Percentiles rank a stretch among this genome's conserved stretches.
phyloP scores from a whole-genome alignment of 345 rosid genomes.

The Excoecaria agallocha region DNA sequence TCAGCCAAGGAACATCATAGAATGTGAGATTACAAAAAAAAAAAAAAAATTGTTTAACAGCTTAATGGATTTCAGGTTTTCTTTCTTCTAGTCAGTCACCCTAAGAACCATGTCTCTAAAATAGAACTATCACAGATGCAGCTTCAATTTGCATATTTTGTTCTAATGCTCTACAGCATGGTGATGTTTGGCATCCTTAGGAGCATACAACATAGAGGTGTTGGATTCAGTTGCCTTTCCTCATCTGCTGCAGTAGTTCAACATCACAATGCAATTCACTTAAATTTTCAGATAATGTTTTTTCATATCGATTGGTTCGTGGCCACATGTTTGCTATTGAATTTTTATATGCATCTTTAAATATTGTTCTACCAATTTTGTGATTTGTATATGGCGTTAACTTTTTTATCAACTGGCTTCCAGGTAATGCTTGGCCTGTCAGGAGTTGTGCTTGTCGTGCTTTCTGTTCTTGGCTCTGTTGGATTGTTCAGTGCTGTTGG shows the following conservation, averaged over 20 bases:
- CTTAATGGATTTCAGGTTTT: neutral
- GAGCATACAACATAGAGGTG: neutral
- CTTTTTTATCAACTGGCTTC: conserved; percentile 18
- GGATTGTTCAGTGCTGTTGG: conserved; percentile 95
- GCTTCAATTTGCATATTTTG: neutral
- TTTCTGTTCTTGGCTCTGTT: conserved; percentile 89
- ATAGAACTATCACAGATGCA: no score
- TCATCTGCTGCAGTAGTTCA: neutral
- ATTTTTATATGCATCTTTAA: no score
- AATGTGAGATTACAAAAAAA: no score
- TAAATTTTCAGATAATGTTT: neutral
- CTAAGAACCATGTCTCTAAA: no score
- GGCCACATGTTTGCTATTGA: neutral
- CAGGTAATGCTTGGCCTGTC: conserved; percentile 94
- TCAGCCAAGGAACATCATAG: no score
- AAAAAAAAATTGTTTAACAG: neutral
- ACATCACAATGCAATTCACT: neutral
- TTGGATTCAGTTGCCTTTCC: neutral
- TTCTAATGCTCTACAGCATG: neutral
- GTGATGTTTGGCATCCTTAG: neutral
- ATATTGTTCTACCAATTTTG: neutral
- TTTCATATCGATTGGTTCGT: neutral
- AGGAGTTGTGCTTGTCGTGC: conserved; percentile 94
- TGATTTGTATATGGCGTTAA: conserved; percentile 9
- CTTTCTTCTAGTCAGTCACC: neutral